phyloP scores from a whole-genome alignment of 2,329 filamentous ascomycete genomes.

The Colletotrichum zoysiae region DNA sequence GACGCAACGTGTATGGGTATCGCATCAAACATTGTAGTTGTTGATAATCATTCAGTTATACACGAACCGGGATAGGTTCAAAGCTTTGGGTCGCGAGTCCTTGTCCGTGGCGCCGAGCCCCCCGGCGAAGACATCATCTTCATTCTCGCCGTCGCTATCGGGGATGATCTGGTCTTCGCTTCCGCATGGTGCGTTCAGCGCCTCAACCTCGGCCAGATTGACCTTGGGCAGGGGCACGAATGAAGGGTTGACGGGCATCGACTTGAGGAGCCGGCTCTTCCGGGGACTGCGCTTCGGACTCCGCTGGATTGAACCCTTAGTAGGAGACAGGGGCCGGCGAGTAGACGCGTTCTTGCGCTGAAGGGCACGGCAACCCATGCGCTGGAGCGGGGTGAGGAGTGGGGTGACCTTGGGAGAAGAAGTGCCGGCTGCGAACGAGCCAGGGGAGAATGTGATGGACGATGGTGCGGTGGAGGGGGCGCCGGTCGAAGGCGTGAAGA shows the following conservation, averaged over 20 bases:
- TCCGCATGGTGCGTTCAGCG: conserved; percentile 61
- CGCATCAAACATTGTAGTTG: conserved; percentile 20
- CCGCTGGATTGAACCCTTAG: conserved; percentile 39
- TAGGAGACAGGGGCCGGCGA: conserved; percentile 45
- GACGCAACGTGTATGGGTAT: conserved; percentile 30
- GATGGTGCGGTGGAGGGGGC: conserved; percentile 59
- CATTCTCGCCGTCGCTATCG: conserved; percentile 64
- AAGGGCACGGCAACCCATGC: conserved; percentile 63
- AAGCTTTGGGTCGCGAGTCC: conserved; percentile 46
- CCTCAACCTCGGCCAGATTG: conserved; percentile 65
- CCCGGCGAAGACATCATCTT: conserved; percentile 51
- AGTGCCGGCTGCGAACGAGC: conserved; percentile 49
- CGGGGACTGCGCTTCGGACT: conserved; percentile 43
- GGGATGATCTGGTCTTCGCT: conserved; percentile 70
- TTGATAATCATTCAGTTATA: conserved; percentile 48
- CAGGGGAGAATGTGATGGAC: conserved; percentile 55
- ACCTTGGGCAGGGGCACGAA: conserved; percentile 68
- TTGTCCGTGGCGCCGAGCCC: conserved; percentile 44
- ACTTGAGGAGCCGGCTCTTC: conserved; percentile 44
- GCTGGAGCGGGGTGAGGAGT: conserved; percentile 65
- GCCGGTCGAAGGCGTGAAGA: conserved; percentile 44
- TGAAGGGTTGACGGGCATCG: conserved; percentile 63
- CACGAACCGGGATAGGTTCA: conserved; percentile 64
- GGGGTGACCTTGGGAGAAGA: conserved; percentile 57
- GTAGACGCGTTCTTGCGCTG: conserved; percentile 46